Evolutionary conservation across 352 stramenopile genomes (phyloP), one percentile per base, ranked within the genome.

Genomic region (Halophytophthora polymorphica): DNA sequence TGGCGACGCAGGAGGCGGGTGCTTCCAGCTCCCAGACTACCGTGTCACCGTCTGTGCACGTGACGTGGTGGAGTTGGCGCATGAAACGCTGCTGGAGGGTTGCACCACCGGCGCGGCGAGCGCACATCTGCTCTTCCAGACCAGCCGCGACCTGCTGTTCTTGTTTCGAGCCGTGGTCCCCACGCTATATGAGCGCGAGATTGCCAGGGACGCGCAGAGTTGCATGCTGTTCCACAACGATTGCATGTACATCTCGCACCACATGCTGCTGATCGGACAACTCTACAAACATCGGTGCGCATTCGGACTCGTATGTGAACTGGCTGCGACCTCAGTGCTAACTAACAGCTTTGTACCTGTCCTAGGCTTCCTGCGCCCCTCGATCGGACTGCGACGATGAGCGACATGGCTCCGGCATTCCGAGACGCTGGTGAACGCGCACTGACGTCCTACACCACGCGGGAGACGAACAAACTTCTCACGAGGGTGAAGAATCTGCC

Each of bases 161-260:
- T 59, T 93, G 33, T 92, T 90, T 34, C 75, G 75, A 14, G 66
- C 75, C 2, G 65, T 91, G 18, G 66, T 92, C 6, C 65, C 78
- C 13, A 89, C 75, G 18, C 51, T 93, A 3, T 84, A 90, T 45
- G 69, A 81, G 50, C 67, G 72, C 21, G 72, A 77, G 13, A 88
- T 93, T 46, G 52, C 63, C 17, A 87, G 88, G 33, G 71, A 93
- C 37, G 44, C 75, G 2, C 73, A 69, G 15, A 66, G 66, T 1
- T 82, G 75, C 48, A 90, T 92, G 81, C 79, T 93, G 8, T 86
- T 78, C 55, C 83, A 93, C 70, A 93, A 93, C 19, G 83, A 93
- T 59, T 91, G 80, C 51, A 66, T 90, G 22, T 93, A 90, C 58
- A 78, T 90, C 28, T 72, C 79, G 10, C 70, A 88, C 15, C 81